Base-by-base conservation (phyloP, 352 stramenopile species). In the Globisporangium megalacanthum region DNA sequence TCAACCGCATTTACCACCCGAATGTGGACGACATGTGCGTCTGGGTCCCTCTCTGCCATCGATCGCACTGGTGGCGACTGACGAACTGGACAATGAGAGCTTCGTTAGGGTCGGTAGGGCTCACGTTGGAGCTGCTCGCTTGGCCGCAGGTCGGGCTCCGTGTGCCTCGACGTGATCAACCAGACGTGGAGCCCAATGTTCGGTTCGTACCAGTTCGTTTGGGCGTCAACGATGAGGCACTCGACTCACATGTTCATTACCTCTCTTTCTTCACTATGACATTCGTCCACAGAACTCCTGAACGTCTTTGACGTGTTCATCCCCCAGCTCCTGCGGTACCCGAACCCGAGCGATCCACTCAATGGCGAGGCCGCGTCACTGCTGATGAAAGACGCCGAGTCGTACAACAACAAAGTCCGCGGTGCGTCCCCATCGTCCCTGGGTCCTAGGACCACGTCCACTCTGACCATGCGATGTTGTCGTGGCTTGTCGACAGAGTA, bases 111-210 rank as follows among this genome's bases (percentile, higher is more conserved):
- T n/a, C n/a, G n/a, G n/a, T n/a, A n/a, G n/a, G n/a, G n/a, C n/a
- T n/a, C n/a, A n/a, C n/a, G n/a, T n/a, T n/a, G n/a, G n/a, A n/a
- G n/a, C n/a, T n/a, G n/a, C n/a, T n/a, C n/a, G n/a, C n/a, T n/a
- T n/a, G n/a, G n/a, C n/a, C n/a, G n/a, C 56, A 93, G 85, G 59
- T 96, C 88, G 11, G 91, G 91, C 25, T 97, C 90, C 13, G 89
- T 97, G 19, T 97, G 91, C 56, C 65, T 97, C 58, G 90, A 97
- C 56, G 91, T 97, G 47, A 97, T 97, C 66, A 97, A 97, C 71
- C 89, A 97, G 65, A 97, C 91, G 10, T 97, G 91, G 91, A 97
- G 86, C 54, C 91, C 91, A 17, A 95, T 97, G 85, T 97, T 96
- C 54, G 88, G 86, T 96, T 49, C 55, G 76, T 47, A 14, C 9